Conservation (phyloP, 2,329 filamentous ascomycete genomes). For the Didymosphaeria variabile region DNA sequence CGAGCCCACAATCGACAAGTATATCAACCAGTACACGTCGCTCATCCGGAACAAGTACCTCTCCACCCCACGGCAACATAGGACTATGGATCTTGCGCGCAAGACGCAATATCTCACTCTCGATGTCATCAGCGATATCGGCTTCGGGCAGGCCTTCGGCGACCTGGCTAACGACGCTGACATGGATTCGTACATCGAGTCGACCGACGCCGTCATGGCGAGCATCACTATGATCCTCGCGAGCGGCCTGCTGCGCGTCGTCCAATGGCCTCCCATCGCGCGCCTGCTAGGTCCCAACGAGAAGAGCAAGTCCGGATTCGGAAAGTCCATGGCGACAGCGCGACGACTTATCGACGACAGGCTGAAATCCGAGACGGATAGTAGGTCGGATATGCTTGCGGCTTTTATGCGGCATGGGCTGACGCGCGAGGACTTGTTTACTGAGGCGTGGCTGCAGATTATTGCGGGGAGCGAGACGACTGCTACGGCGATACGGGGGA, state of each 20-base stretch:
- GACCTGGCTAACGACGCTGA: conserved; percentile 61
- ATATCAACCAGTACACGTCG: conserved; percentile 55
- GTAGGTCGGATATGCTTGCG: conserved; percentile 62
- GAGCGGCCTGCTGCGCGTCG: conserved; percentile 23
- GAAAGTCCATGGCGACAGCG: conserved; percentile 32
- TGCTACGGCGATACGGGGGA: conserved; percentile 63
- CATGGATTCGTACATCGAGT: conserved; percentile 56
- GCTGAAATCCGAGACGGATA: conserved; percentile 48
- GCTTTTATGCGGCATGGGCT: conserved; percentile 59
- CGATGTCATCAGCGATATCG: conserved; percentile 64
- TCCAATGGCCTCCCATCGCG: conserved; percentile 31
- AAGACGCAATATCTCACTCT: conserved; percentile 62
- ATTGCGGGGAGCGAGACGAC: conserved; percentile 67
- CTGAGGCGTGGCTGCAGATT: conserved; percentile 56
- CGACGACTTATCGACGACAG: conserved; percentile 31
- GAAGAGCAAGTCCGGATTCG: conserved; percentile 43
- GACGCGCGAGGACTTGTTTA: conserved; percentile 47
- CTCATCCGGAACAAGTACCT: conserved; percentile 58
- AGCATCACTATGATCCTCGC: conserved; percentile 16
- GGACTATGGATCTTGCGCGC: conserved; percentile 47
- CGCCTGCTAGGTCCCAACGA: conserved; percentile 33
- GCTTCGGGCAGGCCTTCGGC: conserved; percentile 63
- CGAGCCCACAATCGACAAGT: conserved; percentile 58
- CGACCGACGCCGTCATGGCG: conserved; percentile 50
- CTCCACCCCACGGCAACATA: conserved; percentile 18